A percentile compares a stretch with the other conserved stretches of the same genome.
These are phyloP conservation scores for Plasmodium vinckei DNA, from an alignment of 169 alveolate species.

Conservation along the genomic window DNA sequence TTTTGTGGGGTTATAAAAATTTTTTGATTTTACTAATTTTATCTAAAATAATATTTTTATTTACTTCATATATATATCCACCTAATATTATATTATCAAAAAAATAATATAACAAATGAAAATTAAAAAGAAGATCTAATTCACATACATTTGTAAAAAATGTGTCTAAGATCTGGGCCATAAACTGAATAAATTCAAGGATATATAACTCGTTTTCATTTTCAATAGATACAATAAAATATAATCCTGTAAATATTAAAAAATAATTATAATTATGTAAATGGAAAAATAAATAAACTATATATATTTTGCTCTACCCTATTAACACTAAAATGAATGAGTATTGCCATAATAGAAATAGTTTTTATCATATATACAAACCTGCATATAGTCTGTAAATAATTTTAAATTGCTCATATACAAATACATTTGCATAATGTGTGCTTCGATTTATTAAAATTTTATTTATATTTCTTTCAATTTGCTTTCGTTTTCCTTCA, in stretches of 20 bases:
- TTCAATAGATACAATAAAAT: conserved; percentile 92
- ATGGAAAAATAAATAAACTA: background rate
- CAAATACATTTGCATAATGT: conserved; percentile 90
- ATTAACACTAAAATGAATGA: background rate
- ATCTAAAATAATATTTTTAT: conserved; percentile 83
- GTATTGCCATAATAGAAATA: too few relatives aligned
- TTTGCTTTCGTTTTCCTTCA: conserved; percentile 81
- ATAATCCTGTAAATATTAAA: conserved; percentile 79
- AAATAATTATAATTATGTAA: background rate
- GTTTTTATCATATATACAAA: conserved; percentile 4
- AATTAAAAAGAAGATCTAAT: conserved; percentile 92
- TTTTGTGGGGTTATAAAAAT: background rate
- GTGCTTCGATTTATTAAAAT: conserved; percentile 89
- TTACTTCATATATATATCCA: conserved; percentile 92
- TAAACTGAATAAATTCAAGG: conserved; percentile 92
- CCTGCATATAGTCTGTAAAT: conserved; percentile 93
- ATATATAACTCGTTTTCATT: conserved; percentile 92
- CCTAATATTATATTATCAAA: conserved; percentile 92
- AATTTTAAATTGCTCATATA: conserved; percentile 90
- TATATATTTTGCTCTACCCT: background rate
- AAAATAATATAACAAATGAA: conserved; percentile 92
- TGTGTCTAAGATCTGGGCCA: conserved; percentile 92
- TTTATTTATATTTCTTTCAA: conserved; percentile 84
- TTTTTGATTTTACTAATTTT: conserved; percentile 48
- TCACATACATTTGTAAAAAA: conserved; percentile 95